Evolutionary conservation across 2,329 filamentous ascomycete species (phyloP).

Genomic region (Camillea tinctor): DNA sequence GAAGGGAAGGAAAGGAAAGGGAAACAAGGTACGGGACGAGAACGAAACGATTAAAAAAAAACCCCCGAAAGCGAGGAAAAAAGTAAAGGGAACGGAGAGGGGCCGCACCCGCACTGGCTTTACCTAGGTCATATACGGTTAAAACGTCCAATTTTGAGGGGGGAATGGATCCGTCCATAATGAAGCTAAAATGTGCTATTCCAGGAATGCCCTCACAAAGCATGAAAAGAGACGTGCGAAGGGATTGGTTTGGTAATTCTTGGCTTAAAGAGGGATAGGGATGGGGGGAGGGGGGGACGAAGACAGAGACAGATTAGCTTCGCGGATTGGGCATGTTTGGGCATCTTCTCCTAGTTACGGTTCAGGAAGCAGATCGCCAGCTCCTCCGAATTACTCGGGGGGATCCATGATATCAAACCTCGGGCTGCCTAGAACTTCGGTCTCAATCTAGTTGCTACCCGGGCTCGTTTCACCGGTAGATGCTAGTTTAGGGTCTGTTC

Average conservation of each 20-base stretch:
- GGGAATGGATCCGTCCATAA: no score
- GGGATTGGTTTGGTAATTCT: background rate
- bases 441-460: background rate
- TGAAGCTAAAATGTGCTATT: background rate
- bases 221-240: background rate
- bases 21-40: no score
- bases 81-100: background rate
- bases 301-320: background rate
- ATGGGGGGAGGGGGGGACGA: no score
- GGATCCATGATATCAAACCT: background rate
- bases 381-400: background rate
- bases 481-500: background rate
- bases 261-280: no score
- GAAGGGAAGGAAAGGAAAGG: no score
- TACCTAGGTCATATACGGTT: background rate
- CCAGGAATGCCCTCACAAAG: background rate
- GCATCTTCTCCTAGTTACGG: background rate
- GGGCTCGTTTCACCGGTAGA: background rate
- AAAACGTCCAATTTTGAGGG: no score
- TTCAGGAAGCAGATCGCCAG: background rate
- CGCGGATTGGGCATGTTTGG: background rate
- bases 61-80: no score
- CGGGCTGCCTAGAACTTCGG: background rate
- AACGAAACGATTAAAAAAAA: no score
- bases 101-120: background rate